Evolutionary conservation across 441 rosid genomes (phyloP).

Genomic region (Theobroma grandiflorum): DNA sequence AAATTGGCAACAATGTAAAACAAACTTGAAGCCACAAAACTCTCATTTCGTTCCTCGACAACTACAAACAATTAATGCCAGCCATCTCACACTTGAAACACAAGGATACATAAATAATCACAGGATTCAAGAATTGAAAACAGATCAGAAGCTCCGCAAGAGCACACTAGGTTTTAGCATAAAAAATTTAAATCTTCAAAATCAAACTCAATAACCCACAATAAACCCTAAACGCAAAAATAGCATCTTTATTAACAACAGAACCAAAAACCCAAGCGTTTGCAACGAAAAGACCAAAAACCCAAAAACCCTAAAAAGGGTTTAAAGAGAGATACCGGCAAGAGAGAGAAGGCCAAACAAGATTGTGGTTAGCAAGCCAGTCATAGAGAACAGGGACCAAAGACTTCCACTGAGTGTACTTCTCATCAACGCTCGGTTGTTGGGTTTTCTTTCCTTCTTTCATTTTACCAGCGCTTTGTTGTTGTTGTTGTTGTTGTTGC

Average conservation of each 20-base stretch:
- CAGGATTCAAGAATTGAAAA: neutral
- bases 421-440: slow-evolving; percentile 74
- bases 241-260: neutral
- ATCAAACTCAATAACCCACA: neutral
- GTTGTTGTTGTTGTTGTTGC: slow-evolving; percentile 37
- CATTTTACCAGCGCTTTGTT: slow-evolving; percentile 40
- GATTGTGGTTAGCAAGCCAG: slow-evolving; percentile 97
- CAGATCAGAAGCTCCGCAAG: neutral
- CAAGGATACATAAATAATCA: neutral
- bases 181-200: neutral
- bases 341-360: slow-evolving; percentile 99
- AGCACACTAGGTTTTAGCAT: neutral
- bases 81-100: neutral
- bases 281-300: neutral
- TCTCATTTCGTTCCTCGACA: neutral
- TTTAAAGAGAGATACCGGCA: slow-evolving; percentile 64
- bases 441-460: slow-evolving; percentile 53
- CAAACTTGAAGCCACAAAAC: neutral
- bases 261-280: slow-evolving; percentile 22
- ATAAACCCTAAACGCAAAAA: neutral
- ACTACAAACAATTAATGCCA: neutral
- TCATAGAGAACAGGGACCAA: slow-evolving; percentile 96
- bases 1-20: slow-evolving; percentile 15
- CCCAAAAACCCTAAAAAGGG: slow-evolving; percentile 31
- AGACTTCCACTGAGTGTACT: slow-evolving; percentile 92